phyloP scores from a whole-genome alignment of 1,139 yeast species.

The Taphrina sp. region DNA sequence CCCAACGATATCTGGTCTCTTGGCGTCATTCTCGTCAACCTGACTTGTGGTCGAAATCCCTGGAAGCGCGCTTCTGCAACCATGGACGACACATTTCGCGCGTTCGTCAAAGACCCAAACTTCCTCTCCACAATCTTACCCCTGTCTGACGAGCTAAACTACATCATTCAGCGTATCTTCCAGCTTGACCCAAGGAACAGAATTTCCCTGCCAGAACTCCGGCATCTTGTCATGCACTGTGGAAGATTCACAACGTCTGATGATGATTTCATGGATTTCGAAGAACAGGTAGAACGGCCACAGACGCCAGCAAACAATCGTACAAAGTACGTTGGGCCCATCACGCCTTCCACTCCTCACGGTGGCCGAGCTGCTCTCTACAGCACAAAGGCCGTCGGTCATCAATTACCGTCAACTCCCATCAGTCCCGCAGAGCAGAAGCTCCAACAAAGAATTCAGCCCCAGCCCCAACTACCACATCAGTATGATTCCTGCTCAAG shows the following conservation, averaged over 20 bases:
- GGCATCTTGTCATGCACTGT: constrained; percentile 39
- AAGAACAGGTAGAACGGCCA: constrained; percentile 5
- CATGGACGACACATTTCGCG: constrained; percentile 58
- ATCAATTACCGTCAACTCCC: constrained; percentile 11
- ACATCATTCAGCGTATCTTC: constrained; percentile 57
- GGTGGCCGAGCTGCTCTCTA: constrained; percentile 16
- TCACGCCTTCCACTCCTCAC: constrained; percentile 25
- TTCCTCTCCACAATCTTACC: constrained; percentile 65
- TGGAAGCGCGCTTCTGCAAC: constrained; percentile 76
- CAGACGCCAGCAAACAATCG: constrained; percentile 2
- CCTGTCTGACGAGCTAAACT: constrained; percentile 60
- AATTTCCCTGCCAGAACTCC: constrained; percentile 53
- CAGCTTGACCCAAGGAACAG: constrained; percentile 64
- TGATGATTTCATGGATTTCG: constrained; percentile 17
- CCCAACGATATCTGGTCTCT: constrained; percentile 89
- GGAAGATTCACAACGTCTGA: constrained; percentile 36
- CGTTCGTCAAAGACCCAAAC: constrained; percentile 53
- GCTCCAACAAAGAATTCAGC: constrained; percentile 1
- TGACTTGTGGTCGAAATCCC: constrained; percentile 82
- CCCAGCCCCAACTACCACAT: no score
- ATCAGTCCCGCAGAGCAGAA: constrained; percentile 7
- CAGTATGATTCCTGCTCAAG: constrained; percentile 26
- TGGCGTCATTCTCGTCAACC: constrained; percentile 74
- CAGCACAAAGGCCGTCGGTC: not conserved
- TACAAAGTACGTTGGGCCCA: constrained; percentile 10